Evolutionary conservation across 805 yeast genomes (phyloP).

Genomic region (Yamadazyma sp.): DNA sequence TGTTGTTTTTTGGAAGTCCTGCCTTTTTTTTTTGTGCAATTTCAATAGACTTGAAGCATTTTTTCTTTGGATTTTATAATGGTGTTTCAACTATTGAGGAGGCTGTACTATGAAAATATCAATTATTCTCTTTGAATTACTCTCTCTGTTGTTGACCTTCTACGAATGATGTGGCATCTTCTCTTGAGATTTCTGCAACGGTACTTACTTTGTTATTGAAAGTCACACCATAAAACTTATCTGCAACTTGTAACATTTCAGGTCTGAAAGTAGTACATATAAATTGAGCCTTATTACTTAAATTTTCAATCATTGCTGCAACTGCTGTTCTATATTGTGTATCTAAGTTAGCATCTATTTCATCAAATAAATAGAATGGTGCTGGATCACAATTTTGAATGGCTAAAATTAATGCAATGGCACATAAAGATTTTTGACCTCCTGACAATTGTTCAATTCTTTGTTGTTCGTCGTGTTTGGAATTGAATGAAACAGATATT

Average conservation of each 20-base stretch:
- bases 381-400: constrained; percentile 96
- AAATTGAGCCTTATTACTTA: constrained; percentile 76
- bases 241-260: constrained; percentile 85
- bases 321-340: constrained; percentile 88
- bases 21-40: no score
- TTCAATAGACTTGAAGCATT: no score
- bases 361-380: constrained; percentile 94
- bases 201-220: constrained; percentile 79
- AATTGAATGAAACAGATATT: constrained; percentile 85
- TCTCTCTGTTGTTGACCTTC: constrained; percentile 61
- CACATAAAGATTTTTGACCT: constrained; percentile 96
- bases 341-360: constrained; percentile 93
- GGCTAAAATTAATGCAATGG: constrained; percentile 88
- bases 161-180: constrained; percentile 79
- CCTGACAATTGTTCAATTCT: constrained; percentile 91
- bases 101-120: no score
- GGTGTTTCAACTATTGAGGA: no score
- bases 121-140: no score
- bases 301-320: constrained; percentile 64
- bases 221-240: constrained; percentile 83
- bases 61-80: no score
- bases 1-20: no score
- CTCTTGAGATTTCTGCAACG: constrained; percentile 64
- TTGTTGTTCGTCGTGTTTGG: constrained; percentile 79
- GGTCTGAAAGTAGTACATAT: constrained; percentile 96